A percentile compares a stretch with the other conserved stretches of the same genome.
These are phyloP conservation scores for Lecanicillium sp. DNA, from an alignment of 2,329 filamentous ascomycete genomes.

Conservation along the genomic window DNA sequence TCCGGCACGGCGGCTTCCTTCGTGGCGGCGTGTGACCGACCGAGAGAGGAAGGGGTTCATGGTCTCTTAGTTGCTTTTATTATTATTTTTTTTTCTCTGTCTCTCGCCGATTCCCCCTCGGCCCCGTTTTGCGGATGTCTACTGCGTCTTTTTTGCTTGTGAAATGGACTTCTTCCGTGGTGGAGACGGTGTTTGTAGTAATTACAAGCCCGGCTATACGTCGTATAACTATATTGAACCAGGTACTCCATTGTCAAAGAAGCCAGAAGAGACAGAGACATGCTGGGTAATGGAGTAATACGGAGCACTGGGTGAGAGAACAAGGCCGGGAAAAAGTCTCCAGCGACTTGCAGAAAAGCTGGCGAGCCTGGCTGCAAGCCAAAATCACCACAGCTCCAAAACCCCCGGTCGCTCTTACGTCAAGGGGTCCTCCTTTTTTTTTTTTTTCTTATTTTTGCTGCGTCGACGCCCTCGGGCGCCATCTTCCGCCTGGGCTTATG, in stretches of 20 bases:
- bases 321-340: too few relatives aligned
- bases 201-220: not conserved
- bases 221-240: too few relatives aligned
- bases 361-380: too few relatives aligned
- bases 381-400: not conserved
- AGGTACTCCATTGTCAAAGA: too few relatives aligned
- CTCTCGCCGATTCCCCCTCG: too few relatives aligned
- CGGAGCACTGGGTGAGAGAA: too few relatives aligned
- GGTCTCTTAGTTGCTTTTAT: not conserved
- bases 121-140: too few relatives aligned
- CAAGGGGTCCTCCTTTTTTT: not conserved
- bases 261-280: too few relatives aligned
- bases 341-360: too few relatives aligned
- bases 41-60: not conserved
- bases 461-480: conserved; percentile 6
- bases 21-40: not conserved
- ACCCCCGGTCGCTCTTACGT: not conserved
- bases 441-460: not conserved
- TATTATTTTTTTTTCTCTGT: not conserved
- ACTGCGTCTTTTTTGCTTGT: too few relatives aligned
- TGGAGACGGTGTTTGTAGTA: not conserved
- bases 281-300: too few relatives aligned
- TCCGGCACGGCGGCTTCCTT: not conserved
- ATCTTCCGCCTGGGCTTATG: conserved; percentile 4
- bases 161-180: conserved; percentile 2